Evolutionary conservation across 371 early-diverging fungal genomes (phyloP).

Genomic region (Choanephora cucurbitarum): DNA sequence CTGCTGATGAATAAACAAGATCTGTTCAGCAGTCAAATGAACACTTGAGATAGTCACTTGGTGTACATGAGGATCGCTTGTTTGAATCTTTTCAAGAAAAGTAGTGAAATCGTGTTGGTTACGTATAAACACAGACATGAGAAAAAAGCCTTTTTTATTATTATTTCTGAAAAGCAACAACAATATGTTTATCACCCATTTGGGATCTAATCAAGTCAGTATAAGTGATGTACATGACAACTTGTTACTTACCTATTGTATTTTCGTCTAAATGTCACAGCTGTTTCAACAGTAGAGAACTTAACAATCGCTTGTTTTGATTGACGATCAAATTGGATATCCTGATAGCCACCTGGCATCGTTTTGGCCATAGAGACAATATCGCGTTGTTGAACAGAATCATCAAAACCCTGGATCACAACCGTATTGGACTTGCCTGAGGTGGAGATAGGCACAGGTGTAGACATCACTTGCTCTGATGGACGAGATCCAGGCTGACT

Average conservation of each 20-base stretch:
- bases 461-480: background rate
- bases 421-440: slow-evolving; percentile 14
- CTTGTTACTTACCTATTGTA: slow-evolving; percentile 11
- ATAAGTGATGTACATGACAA: background rate
- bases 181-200: slow-evolving; percentile 16
- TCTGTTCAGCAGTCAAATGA: background rate
- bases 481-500: background rate
- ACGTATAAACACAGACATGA: background rate
- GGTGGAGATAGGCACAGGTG: slow-evolving; percentile 3
- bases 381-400: background rate
- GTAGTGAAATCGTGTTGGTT: background rate
- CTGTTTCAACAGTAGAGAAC: slow-evolving; percentile 10
- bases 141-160: too few relatives aligned
- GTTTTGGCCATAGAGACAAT: slow-evolving; percentile 4
- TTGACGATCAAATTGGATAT: slow-evolving; percentile 1
- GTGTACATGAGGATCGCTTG: background rate
- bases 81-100: background rate
- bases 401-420: slow-evolving; percentile 4
- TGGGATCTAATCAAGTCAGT: background rate
- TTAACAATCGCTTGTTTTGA: slow-evolving; percentile 1
- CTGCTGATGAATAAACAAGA: background rate
- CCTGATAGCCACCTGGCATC: background rate
- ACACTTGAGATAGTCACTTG: background rate
- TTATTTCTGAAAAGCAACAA: slow-evolving; percentile 15
- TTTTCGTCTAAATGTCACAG: slow-evolving; percentile 20